Conservation (phyloP, 2,329 filamentous ascomycete genomes). For the Eutypella sp. region DNA sequence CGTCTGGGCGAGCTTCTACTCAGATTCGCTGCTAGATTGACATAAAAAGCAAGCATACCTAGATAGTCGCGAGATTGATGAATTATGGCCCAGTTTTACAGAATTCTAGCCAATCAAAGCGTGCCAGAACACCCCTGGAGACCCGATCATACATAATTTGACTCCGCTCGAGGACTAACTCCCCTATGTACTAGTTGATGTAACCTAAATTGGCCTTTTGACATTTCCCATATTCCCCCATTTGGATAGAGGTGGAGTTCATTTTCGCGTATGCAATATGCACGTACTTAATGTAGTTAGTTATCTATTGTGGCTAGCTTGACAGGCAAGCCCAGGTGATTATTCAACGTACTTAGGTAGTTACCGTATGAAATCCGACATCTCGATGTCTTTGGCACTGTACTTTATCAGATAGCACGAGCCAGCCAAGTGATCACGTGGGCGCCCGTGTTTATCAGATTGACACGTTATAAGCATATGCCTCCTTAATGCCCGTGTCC, state of each 20-base stretch:
- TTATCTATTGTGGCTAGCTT: no score
- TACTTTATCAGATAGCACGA: no score
- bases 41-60: no score
- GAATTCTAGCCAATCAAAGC: conserved; percentile 1
- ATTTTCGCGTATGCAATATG: neutral
- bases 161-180: neutral
- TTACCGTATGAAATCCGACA: no score
- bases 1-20: conserved; percentile 4
- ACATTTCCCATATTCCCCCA: neutral
- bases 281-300: no score
- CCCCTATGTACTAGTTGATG: neutral
- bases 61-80: conserved; percentile 5
- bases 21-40: conserved; percentile 17
- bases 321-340: no score
- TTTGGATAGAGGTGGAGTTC: neutral
- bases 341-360: no score
- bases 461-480: no score
- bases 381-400: no score
- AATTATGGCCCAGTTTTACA: conserved; percentile 7
- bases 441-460: no score
- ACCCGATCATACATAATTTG: neutral
- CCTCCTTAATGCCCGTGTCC: no score
- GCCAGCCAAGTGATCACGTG: no score
- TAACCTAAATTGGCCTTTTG: neutral
- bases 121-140: neutral